Conservation (phyloP, 1,284 basidiomycete species). For the Porphyrellus sp. region DNA sequence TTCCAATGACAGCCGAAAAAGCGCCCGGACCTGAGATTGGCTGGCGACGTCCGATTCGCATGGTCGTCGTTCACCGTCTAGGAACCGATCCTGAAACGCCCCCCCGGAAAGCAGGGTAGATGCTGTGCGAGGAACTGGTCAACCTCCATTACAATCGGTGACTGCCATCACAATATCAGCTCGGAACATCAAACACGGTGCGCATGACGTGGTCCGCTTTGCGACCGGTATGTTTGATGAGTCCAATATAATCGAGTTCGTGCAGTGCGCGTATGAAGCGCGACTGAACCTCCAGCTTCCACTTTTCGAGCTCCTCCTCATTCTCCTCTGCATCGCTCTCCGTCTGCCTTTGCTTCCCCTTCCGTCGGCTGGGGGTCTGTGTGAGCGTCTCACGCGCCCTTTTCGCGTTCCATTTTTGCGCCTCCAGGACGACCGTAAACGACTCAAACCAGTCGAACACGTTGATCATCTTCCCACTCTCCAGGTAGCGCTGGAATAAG, state of each 20-base stretch:
- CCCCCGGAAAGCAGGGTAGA: not conserved
- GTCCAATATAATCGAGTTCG: slow-evolving; percentile 74
- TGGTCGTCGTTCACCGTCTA: not conserved
- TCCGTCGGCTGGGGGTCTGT: slow-evolving; percentile 28
- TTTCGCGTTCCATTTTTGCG: slow-evolving; percentile 39
- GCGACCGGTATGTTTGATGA: slow-evolving; percentile 73
- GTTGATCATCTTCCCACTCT: slow-evolving; percentile 76
- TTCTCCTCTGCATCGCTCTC: slow-evolving; percentile 29
- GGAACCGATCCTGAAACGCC: not conserved
- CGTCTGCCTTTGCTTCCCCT: slow-evolving; percentile 24
- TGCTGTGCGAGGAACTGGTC: slow-evolving; percentile 6
- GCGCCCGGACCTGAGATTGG: slow-evolving; percentile 1
- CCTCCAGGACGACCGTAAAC: slow-evolving; percentile 60
- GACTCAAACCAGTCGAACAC: slow-evolving; percentile 79
- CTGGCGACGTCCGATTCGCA: not conserved
- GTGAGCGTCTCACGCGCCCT: slow-evolving; percentile 17
- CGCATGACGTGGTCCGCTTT: slow-evolving; percentile 72
- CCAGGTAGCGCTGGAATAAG: slow-evolving; percentile 69
- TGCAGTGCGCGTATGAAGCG: slow-evolving; percentile 74
- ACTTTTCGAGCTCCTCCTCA: slow-evolving; percentile 46
- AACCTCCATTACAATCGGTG: slow-evolving; percentile 3
- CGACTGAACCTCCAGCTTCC: slow-evolving; percentile 65
- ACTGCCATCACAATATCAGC: not conserved
- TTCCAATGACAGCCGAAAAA: slow-evolving; percentile 22
- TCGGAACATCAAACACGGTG: slow-evolving; percentile 59